Evolutionary conservation across 441 rosid genomes (phyloP).

Genomic region (Corymbia citriodora): DNA sequence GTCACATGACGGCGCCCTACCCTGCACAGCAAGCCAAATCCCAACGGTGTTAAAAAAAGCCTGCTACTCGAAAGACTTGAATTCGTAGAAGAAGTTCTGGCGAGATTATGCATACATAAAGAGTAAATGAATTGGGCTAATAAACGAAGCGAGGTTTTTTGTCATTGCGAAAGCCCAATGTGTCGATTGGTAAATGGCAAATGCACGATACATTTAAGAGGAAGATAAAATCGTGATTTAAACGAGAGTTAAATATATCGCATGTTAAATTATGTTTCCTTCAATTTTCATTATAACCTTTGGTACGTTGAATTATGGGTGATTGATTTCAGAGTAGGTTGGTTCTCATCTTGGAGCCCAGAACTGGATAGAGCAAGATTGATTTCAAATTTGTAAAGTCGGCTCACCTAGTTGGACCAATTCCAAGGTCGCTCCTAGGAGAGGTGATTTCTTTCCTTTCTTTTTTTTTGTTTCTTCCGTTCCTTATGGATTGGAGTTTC

Average conservation of each 20-base stretch:
- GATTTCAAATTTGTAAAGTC: too few relatives aligned
- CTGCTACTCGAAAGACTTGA: background rate
- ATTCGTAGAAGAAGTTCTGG: background rate
- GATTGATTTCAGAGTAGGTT: too few relatives aligned
- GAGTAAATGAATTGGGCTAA: accelerated
- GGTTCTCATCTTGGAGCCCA: too few relatives aligned
- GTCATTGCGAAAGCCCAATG: accelerated
- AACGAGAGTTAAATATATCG: background rate
- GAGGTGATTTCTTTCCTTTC: too few relatives aligned
- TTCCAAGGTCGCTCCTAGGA: too few relatives aligned
- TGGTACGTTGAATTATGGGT: too few relatives aligned
- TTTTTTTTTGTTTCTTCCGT: too few relatives aligned
- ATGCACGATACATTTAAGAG: background rate
- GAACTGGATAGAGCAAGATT: too few relatives aligned
- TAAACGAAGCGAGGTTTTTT: accelerated
- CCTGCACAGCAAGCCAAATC: too few relatives aligned
- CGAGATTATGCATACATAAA: accelerated
- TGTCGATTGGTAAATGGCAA: too few relatives aligned
- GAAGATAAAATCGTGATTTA: background rate
- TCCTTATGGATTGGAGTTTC: too few relatives aligned
- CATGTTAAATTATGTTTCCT: background rate
- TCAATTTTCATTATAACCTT: background rate
- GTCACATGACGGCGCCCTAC: background rate
- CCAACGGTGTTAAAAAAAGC: background rate
- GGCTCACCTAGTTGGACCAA: too few relatives aligned